phyloP scores from a whole-genome alignment of 2,329 filamentous ascomycete genomes.

The Teratosphaeria nubilosa region DNA sequence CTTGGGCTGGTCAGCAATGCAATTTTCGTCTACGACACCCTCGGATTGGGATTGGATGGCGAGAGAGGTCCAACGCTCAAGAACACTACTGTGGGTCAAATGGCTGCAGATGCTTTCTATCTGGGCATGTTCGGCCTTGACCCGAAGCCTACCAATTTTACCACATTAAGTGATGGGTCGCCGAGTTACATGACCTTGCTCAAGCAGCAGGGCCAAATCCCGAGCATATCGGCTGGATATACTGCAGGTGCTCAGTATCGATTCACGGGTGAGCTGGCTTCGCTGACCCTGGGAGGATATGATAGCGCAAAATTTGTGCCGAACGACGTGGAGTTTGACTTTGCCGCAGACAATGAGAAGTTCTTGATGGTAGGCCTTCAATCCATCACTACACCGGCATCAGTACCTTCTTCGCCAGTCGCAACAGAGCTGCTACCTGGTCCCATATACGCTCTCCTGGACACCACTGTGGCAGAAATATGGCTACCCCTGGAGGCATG shows the following conservation, averaged over 20 bases:
- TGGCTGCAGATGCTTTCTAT: conserved; percentile 33
- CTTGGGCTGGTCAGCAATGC: conserved; percentile 49
- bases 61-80: conserved; percentile 31
- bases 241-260: conserved; percentile 67
- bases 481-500: conserved; percentile 46
- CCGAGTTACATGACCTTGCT: conserved; percentile 45
- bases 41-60: conserved; percentile 31
- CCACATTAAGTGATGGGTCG: conserved; percentile 43
- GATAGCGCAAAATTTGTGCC: conserved; percentile 52
- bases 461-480: conserved; percentile 40
- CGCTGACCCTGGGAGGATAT: conserved; percentile 60
- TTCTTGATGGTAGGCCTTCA: conserved; percentile 50
- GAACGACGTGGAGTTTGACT: conserved; percentile 51
- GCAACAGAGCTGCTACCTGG: conserved; percentile 29
- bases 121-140: conserved; percentile 40
- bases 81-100: conserved; percentile 33
- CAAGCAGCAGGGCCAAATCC: conserved; percentile 49
- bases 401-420: conserved; percentile 17
- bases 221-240: conserved; percentile 65
- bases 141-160: conserved; percentile 41
- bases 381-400: conserved; percentile 26
- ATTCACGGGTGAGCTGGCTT: conserved; percentile 26
- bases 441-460: conserved; percentile 35
- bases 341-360: conserved; percentile 46
- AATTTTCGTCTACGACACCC: conserved; percentile 49